These are phyloP conservation scores for Onygenales sp. DNA, from an alignment of 2,329 filamentous ascomycete genomes.

Conservation along the genomic window DNA sequence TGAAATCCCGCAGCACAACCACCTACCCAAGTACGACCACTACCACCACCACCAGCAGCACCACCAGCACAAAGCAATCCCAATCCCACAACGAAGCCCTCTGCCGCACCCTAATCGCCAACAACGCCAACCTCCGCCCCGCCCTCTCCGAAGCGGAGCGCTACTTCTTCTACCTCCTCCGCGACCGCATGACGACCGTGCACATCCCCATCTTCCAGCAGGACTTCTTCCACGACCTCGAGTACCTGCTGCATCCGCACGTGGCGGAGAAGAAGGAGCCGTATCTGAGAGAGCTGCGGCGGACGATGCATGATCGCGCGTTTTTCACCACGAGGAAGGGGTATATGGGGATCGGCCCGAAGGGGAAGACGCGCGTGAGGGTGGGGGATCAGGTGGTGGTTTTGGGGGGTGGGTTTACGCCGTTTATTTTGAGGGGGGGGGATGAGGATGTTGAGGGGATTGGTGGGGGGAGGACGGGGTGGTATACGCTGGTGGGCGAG, in stretches of 20 bases:
- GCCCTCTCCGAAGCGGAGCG: not conserved
- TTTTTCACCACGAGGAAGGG: constrained; percentile 2
- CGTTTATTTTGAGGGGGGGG: not conserved
- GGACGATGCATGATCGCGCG: constrained; percentile 1
- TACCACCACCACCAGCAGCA: not conserved
- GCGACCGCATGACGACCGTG: constrained; percentile 3
- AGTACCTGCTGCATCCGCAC: not conserved
- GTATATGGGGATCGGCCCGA: constrained; percentile 2
- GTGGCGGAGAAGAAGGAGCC: not conserved
- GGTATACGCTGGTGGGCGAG: constrained; percentile 2
- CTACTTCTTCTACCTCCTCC: constrained; percentile 4
- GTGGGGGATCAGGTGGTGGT: not conserved
- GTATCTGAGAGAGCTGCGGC: constrained; percentile 1
- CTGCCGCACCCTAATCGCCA: constrained; percentile 3
- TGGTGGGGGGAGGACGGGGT: not conserved
- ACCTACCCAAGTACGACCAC: not conserved
- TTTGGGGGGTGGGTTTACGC: constrained; percentile 3
- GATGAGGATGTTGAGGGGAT: not conserved
- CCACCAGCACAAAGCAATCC: not conserved
- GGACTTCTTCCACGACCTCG: constrained; percentile 2
- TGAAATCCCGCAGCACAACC: not conserved
- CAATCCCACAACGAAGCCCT: constrained; percentile 4
- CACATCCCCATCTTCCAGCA: constrained; percentile 1
- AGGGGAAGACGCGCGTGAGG: not conserved
- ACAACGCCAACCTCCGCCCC: constrained; percentile 2